Percentiles rank a stretch among this genome's conserved stretches.
Evolutionary conservation across 2,329 filamentous ascomycete species (phyloP).

Genomic region (Hypoxylon sp.): DNA sequence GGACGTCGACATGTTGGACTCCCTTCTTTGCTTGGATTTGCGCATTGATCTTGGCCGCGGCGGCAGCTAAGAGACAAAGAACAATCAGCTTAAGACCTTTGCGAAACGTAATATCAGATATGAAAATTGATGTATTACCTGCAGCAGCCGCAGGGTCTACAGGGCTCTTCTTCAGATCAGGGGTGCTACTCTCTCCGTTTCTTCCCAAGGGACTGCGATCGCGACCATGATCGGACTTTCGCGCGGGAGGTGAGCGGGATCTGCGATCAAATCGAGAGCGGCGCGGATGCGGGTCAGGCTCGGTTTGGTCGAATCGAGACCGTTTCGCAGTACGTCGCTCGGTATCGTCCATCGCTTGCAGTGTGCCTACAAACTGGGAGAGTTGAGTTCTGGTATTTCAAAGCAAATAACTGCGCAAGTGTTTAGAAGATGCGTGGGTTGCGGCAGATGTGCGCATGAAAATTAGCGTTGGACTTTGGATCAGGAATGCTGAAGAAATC

Average conservation of each 20-base stretch:
- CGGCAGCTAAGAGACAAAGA: slow-evolving; percentile 71
- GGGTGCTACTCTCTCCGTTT: slow-evolving; percentile 54
- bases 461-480: slow-evolving; percentile 12
- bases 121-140: slow-evolving; percentile 63
- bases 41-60: slow-evolving; percentile 88
- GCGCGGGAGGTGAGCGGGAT: slow-evolving; percentile 82
- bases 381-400: background rate
- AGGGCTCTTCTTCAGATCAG: slow-evolving; percentile 59
- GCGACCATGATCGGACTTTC: slow-evolving; percentile 75
- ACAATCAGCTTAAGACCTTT: slow-evolving; percentile 44
- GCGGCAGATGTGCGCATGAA: slow-evolving; percentile 5
- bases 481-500: slow-evolving; percentile 23
- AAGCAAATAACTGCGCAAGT: slow-evolving; percentile 8
- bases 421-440: background rate
- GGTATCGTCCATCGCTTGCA: slow-evolving; percentile 73
- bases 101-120: slow-evolving; percentile 8
- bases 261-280: slow-evolving; percentile 89
- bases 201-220: slow-evolving; percentile 81
- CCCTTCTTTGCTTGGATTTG: slow-evolving; percentile 87
- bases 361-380: background rate
- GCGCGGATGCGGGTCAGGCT: slow-evolving; percentile 82
- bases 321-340: slow-evolving; percentile 80
- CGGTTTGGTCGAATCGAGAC: slow-evolving; percentile 93
- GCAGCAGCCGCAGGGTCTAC: slow-evolving; percentile 81
- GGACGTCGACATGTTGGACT: slow-evolving; percentile 90